Conservation (phyloP, 2,329 filamentous ascomycete species). For the Aspergillus aculeatus region DNA sequence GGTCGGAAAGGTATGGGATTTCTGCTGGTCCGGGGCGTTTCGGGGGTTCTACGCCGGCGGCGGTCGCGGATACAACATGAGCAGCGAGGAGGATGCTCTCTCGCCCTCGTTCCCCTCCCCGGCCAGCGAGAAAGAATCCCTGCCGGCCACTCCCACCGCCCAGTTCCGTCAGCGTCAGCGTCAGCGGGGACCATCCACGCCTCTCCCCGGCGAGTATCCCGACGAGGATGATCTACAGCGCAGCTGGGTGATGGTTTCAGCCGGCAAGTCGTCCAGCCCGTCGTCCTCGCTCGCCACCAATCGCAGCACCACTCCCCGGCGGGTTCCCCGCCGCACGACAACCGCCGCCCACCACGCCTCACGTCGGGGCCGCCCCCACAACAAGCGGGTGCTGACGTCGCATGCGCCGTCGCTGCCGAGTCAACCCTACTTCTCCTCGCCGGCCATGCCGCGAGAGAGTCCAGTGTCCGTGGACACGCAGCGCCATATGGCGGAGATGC, state of each 20-base stretch:
- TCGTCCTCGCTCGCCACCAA: conserved; percentile 23
- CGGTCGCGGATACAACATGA: conserved; percentile 67
- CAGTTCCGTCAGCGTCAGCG: not conserved
- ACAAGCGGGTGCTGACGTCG: conserved; percentile 23
- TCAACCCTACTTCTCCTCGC: conserved; percentile 25
- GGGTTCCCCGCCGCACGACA: conserved; percentile 15
- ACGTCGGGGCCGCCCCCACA: conserved; percentile 19
- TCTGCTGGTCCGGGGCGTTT: conserved; percentile 72
- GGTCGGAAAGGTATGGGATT: conserved; percentile 73
- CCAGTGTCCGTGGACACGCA: conserved; percentile 61
- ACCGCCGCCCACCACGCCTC: conserved; percentile 18
- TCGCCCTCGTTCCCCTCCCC: conserved; percentile 10
- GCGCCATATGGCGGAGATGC: conserved; percentile 68
- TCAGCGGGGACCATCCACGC: conserved; percentile 34
- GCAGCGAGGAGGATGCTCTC: conserved; percentile 21
- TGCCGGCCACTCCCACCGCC: conserved; percentile 14
- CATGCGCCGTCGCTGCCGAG: conserved; percentile 25
- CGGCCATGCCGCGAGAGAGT: conserved; percentile 29
- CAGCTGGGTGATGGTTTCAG: conserved; percentile 68
- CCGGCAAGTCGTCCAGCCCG: conserved; percentile 16
- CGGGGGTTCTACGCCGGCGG: conserved; percentile 84
- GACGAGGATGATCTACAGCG: conserved; percentile 54
- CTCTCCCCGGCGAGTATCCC: conserved; percentile 56
- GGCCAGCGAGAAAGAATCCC: conserved; percentile 22
- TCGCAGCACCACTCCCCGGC: conserved; percentile 15